A percentile compares a stretch with the other conserved stretches of the same genome.
Evolutionary conservation across 2,329 filamentous ascomycete genomes (phyloP).

Genomic region (Penicillium sp.): DNA sequence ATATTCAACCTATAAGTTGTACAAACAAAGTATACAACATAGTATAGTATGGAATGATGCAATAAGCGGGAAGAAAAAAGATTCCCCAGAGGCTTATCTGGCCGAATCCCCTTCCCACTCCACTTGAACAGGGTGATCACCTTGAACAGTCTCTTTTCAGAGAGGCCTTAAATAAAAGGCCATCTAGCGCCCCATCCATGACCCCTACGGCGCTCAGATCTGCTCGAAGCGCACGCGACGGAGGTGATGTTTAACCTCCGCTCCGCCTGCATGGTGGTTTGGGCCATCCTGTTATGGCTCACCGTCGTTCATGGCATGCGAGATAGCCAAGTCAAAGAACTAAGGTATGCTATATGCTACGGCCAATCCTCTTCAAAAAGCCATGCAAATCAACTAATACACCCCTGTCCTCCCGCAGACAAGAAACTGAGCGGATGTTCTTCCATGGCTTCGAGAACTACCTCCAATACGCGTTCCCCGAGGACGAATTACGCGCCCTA

Average conservation of each 20-base stretch:
- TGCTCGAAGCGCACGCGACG: slow-evolving; percentile 43
- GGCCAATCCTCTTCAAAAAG: background rate
- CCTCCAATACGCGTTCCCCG: slow-evolving; percentile 89
- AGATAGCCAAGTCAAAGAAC: slow-evolving; percentile 35
- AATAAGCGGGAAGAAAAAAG: slow-evolving; percentile 16
- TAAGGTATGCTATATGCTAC: slow-evolving; percentile 30
- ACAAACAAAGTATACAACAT: background rate
- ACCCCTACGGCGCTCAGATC: slow-evolving; percentile 21
- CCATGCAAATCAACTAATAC: background rate
- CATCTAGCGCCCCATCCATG: slow-evolving; percentile 25
- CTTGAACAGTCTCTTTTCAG: background rate
- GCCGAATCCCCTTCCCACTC: slow-evolving; percentile 21
- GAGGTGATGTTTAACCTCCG: slow-evolving; percentile 38
- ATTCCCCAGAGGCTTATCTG: slow-evolving; percentile 34
- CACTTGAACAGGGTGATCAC: slow-evolving; percentile 2
- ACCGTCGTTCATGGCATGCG: slow-evolving; percentile 38
- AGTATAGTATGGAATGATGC: slow-evolving; percentile 13
- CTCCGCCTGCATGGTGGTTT: slow-evolving; percentile 35
- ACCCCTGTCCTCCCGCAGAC: slow-evolving; percentile 26
- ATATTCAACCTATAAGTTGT: background rate
- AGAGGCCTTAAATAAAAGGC: background rate
- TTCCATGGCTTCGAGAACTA: slow-evolving; percentile 97
- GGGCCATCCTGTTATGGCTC: slow-evolving; percentile 39
- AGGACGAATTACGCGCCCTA: slow-evolving; percentile 89
- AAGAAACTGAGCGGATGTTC: slow-evolving; percentile 69